Base-by-base conservation (phyloP, 176 grass and related monocot genomes). In the Luzula sylvatica region DNA sequence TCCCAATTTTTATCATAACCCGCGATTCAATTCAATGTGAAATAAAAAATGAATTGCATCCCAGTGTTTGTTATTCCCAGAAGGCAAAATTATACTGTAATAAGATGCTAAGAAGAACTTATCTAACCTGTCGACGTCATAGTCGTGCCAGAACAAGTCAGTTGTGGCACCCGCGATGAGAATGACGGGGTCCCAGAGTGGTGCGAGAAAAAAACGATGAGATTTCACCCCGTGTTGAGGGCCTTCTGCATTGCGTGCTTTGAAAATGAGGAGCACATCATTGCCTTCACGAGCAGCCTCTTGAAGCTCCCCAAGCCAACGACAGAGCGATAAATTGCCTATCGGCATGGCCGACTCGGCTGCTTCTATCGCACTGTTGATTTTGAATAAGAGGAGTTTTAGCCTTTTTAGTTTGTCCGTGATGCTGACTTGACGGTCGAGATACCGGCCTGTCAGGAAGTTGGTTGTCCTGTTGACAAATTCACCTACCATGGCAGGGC, bases 111-210 rank as follows among this genome's bases (percentile, higher is more conserved):
- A n/a, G n/a, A n/a, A n/a, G 30, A 35, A 7, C 30, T 35, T 35
- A 35, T 35, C 30, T 7, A 7, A 35, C 30, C 30, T 35, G 16
- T 64, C 60, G 1, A 30, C 60, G 1, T 64, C 60, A 20, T 64
- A 48, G 60, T 64, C 60, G 8, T 64, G 60, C 60, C 60, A 64
- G 26, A 64, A 64, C 8, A 64, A 11, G 11, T 64, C 60, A 16
- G 43, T 49, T 1, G 43, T 28, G 2, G 60, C 42, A 2, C 43
- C 42, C 60, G 29, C 43, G 0, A 28, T 28, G 15, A 20, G 44
- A 7, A 47, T 42, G 29, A 49, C 18, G 23, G 44, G 13, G 9
- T 48, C 24, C 42, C 60, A 64, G 60, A 64, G n/a, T 3, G 60
- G 29, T 0, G 21, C 44, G 8, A 64, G 60, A 27, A 64, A 47